phyloP scores from a whole-genome alignment of 805 yeast species.

The Metschnikowia santaceciliae region DNA sequence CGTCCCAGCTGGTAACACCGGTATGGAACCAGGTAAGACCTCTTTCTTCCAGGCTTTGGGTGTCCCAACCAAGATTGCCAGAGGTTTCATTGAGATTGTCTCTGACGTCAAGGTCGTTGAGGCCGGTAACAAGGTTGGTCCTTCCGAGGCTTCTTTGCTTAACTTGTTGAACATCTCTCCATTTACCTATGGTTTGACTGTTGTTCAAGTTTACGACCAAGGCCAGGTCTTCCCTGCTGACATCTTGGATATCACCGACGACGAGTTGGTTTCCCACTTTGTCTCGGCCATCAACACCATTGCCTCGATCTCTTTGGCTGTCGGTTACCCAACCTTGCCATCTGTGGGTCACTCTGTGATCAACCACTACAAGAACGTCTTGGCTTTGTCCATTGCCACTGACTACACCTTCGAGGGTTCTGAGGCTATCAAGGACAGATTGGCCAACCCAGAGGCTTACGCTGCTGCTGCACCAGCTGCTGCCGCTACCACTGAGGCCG shows the following conservation, averaged over 20 bases:
- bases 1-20: slow-evolving; percentile 99
- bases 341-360: slow-evolving; percentile 98
- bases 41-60: slow-evolving; percentile 99
- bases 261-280: slow-evolving; percentile 89
- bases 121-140: slow-evolving; percentile 88
- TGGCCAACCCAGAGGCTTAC: slow-evolving; percentile 99
- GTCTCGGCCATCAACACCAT: slow-evolving; percentile 88
- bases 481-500: slow-evolving; percentile 61
- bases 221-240: slow-evolving; percentile 97
- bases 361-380: slow-evolving; percentile 98
- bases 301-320: slow-evolving; percentile 94
- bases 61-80: slow-evolving; percentile 99
- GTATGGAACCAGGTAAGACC: slow-evolving; percentile 99
- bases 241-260: slow-evolving; percentile 98
- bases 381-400: slow-evolving; percentile 96
- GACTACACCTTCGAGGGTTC: slow-evolving; percentile 99
- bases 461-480: slow-evolving; percentile 99
- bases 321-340: slow-evolving; percentile 99
- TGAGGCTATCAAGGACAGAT: slow-evolving; percentile 98
- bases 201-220: slow-evolving; percentile 95
- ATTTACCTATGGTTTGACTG: slow-evolving; percentile 96
- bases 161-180: slow-evolving; percentile 99
- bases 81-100: slow-evolving; percentile 99
- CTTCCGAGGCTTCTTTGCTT: slow-evolving; percentile 96
- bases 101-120: slow-evolving; percentile 93